Evolutionary conservation across 2,329 filamentous ascomycete genomes (phyloP).

Genomic region (Proliferodiscus dingleyae): DNA sequence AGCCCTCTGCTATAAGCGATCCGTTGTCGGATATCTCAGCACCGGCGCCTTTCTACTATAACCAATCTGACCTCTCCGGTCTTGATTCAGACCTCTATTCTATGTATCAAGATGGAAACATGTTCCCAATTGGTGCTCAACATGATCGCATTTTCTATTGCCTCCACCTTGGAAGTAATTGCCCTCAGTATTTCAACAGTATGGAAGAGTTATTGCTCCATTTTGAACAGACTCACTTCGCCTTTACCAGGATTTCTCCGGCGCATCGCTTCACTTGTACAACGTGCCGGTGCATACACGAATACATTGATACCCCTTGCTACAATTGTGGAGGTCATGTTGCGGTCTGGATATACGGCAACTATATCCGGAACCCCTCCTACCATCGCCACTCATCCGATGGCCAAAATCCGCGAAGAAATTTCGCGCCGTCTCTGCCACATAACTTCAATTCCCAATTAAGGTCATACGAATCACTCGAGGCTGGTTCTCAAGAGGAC

Average conservation of each 20-base stretch:
- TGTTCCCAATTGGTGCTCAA: slow-evolving; percentile 21
- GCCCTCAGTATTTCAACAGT: slow-evolving; percentile 14
- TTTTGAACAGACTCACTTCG: slow-evolving; percentile 24
- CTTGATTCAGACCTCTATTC: slow-evolving; percentile 14
- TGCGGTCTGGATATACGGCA: slow-evolving; percentile 25
- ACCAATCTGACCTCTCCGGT: slow-evolving; percentile 3
- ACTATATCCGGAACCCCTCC: slow-evolving; percentile 17
- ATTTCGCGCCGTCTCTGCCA: slow-evolving; percentile 3
- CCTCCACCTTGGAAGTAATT: slow-evolving; percentile 17
- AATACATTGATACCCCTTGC: slow-evolving; percentile 10
- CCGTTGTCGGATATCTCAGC: slow-evolving; percentile 9
- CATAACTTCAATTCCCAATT: slow-evolving; percentile 5
- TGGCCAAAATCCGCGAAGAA: slow-evolving; percentile 9
- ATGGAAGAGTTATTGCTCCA: slow-evolving; percentile 21
- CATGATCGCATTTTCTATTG: slow-evolving; percentile 14
- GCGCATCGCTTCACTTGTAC: slow-evolving; percentile 20
- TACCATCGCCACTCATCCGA: slow-evolving; percentile 15
- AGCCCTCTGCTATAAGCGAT: slow-evolving; percentile 14
- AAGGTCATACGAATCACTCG: not conserved
- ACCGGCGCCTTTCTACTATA: slow-evolving; percentile 2
- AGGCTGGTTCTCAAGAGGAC: slow-evolving; percentile 1
- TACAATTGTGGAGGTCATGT: slow-evolving; percentile 13
- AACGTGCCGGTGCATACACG: slow-evolving; percentile 11
- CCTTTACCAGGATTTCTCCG: slow-evolving; percentile 24
- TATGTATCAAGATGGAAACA: slow-evolving; percentile 16